A percentile compares a stretch with the other conserved stretches of the same genome.
These are phyloP conservation scores for Cornus controversa DNA, from an alignment of 148 eudicot genomes.

Conservation along the genomic window DNA sequence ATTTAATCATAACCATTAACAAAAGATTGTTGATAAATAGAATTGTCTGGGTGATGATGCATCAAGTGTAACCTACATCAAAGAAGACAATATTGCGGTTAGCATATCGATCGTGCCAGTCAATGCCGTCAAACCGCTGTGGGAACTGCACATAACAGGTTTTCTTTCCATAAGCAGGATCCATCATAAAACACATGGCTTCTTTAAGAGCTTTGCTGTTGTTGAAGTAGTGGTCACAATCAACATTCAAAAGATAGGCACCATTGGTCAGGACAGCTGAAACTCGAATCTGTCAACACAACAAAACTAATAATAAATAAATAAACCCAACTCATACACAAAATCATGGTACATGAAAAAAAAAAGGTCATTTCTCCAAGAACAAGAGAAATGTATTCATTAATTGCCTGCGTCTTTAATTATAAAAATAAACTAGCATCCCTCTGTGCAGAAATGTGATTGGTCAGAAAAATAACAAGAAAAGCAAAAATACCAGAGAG, in stretches of 20 bases:
- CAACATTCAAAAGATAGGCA: slow-evolving; percentile 20
- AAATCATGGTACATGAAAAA: neutral
- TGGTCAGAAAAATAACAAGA: neutral
- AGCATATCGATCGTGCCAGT: slow-evolving; percentile 28
- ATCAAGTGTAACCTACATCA: slow-evolving; percentile 19
- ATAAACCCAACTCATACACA: neutral
- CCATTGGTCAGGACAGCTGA: slow-evolving; percentile 29
- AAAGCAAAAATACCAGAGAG: neutral
- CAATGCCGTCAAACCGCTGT: slow-evolving; percentile 29
- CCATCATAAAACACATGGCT: slow-evolving; percentile 36
- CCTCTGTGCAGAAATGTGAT: neutral
- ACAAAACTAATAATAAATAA: neutral
- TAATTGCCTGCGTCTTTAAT: neutral
- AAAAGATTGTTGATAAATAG: neutral
- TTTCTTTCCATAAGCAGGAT: slow-evolving; percentile 22
- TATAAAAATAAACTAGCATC: neutral
- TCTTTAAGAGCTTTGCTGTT: slow-evolving; percentile 30
- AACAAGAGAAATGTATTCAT: neutral
- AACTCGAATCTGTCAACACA: slow-evolving; percentile 18
- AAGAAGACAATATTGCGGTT: slow-evolving; percentile 27
- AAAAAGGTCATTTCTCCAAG: neutral
- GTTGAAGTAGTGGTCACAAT: slow-evolving; percentile 30
- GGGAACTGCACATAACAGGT: slow-evolving; percentile 28
- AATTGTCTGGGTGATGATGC: neutral
- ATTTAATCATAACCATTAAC: neutral